A percentile compares a stretch with the other conserved stretches of the same genome.
Conservation (phyloP, 164 flowering plant genomes). For the Dillenia turbinata region DNA sequence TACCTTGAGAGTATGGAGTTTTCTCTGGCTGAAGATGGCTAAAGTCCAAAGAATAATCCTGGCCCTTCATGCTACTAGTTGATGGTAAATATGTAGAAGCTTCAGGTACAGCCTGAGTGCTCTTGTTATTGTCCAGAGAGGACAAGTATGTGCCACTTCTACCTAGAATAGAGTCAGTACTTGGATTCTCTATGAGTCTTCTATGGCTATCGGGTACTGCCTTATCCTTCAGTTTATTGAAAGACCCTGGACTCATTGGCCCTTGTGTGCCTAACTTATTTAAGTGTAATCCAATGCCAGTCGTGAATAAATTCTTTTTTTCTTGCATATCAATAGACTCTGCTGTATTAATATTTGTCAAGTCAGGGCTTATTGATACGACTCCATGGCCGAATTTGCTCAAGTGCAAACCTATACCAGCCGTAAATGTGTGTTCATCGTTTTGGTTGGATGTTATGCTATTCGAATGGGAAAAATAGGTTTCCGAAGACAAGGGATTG, state of each 20-base stretch:
- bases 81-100: no score
- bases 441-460: neutral
- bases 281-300: no score
- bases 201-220: no score
- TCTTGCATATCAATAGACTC: neutral
- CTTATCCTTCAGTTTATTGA: no score
- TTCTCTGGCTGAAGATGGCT: neutral
- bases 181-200: no score
- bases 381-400: neutral
- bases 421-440: neutral
- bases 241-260: neutral
- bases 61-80: no score
- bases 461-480: neutral
- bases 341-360: neutral
- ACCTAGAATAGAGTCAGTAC: no score
- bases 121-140: no score
- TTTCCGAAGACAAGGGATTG: neutral
- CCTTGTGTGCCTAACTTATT: neutral
- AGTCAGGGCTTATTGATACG: neutral
- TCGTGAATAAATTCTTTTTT: neutral
- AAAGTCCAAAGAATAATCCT: no score
- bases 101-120: no score
- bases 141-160: no score
- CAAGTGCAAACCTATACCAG: conserved; percentile 1
- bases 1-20: neutral